Evolutionary conservation across 1,284 basidiomycete species (phyloP).

Genomic region (Amylostereum chailletii): DNA sequence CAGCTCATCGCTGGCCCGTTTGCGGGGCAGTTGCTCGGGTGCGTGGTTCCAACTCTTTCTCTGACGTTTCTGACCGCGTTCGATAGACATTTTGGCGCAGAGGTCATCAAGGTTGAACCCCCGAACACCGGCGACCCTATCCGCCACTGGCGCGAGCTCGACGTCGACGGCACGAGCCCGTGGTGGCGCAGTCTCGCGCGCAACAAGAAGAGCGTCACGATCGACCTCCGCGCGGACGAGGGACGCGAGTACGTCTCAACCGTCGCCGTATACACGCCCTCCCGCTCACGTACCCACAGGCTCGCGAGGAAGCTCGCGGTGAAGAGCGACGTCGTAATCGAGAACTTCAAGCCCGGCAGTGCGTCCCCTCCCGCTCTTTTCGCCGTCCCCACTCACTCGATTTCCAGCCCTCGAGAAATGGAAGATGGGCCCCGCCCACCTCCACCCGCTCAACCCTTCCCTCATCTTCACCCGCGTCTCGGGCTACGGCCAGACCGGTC

Average conservation of each 20-base stretch:
- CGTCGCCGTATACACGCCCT: not conserved
- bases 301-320: slow-evolving; percentile 53
- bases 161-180: slow-evolving; percentile 59
- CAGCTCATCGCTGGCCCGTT: slow-evolving; percentile 67
- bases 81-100: slow-evolving; percentile 57
- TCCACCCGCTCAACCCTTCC: slow-evolving; percentile 49
- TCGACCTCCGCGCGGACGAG: slow-evolving; percentile 51
- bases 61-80: not conserved
- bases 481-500: slow-evolving; percentile 66
- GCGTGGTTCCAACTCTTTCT: slow-evolving; percentile 8
- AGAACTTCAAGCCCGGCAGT: slow-evolving; percentile 73
- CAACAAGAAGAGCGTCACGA: slow-evolving; percentile 66
- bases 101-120: slow-evolving; percentile 63
- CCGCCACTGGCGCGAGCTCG: slow-evolving; percentile 64
- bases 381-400: slow-evolving; percentile 1
- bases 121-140: slow-evolving; percentile 54
- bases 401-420: slow-evolving; percentile 57
- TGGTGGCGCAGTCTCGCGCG: slow-evolving; percentile 65
- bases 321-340: slow-evolving; percentile 54
- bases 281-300: slow-evolving; percentile 22
- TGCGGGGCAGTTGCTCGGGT: slow-evolving; percentile 64
- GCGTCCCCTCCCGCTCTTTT: slow-evolving; percentile 17
- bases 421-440: slow-evolving; percentile 46
- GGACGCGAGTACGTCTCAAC: slow-evolving; percentile 44
- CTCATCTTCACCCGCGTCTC: slow-evolving; percentile 68